phyloP scores from a whole-genome alignment of 2,329 filamentous ascomycete species.

The Stachybotrys chartarum region DNA sequence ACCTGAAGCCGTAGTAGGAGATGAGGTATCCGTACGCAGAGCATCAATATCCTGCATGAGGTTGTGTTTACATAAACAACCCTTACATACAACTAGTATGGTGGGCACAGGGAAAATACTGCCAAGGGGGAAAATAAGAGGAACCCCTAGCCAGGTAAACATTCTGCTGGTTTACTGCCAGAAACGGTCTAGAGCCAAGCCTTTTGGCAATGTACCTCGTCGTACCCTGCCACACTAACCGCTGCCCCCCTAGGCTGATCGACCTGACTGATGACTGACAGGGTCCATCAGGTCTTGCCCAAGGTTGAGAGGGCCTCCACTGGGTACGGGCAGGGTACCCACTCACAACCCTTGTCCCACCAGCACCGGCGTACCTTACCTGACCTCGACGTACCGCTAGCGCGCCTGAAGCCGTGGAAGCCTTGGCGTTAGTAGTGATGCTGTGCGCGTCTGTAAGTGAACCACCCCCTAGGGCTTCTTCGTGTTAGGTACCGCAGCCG shows the following conservation, averaged over 20 bases:
- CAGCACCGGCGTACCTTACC: not conserved
- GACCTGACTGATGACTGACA: not conserved
- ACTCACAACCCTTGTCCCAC: not conserved
- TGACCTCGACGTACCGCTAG: not conserved
- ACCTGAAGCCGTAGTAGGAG: too few relatives aligned
- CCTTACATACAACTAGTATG: not conserved
- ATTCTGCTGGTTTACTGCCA: not conserved
- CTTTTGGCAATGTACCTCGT: not conserved
- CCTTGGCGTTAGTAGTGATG: not conserved
- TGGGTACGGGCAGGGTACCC: not conserved
- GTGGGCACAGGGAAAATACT: not conserved
- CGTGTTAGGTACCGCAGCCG: slow-evolving; percentile 5
- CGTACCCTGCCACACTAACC: not conserved
- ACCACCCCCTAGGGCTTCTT: not conserved
- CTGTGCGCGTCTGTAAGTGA: not conserved
- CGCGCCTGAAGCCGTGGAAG: not conserved
- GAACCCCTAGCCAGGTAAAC: not conserved
- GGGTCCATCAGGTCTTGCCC: not conserved
- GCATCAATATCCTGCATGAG: too few relatives aligned
- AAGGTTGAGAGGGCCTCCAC: not conserved
- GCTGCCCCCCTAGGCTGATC: not conserved
- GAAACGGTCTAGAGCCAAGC: not conserved
- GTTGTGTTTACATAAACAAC: not conserved
- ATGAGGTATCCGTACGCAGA: too few relatives aligned
- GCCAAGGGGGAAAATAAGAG: not conserved